A percentile compares a stretch with the other conserved stretches of the same genome.
Conservation (phyloP, 1,284 basidiomycete species). For the Prillingera fragicola region DNA sequence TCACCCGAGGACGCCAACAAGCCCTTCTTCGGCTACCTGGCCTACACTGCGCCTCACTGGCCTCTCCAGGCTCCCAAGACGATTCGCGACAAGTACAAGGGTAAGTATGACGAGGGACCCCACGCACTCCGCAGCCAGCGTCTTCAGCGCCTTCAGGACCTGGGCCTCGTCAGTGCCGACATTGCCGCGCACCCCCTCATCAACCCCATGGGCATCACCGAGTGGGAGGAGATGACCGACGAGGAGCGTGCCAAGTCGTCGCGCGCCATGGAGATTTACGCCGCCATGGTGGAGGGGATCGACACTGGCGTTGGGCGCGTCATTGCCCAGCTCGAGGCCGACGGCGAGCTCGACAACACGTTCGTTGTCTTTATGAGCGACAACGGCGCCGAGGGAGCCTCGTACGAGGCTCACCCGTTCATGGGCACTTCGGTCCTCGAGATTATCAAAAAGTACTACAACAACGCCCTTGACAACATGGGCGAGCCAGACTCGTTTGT, state of each 20-base stretch:
- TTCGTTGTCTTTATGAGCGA: slow-evolving; percentile 40
- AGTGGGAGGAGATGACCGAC: slow-evolving; percentile 25
- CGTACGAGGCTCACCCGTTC: slow-evolving; percentile 20
- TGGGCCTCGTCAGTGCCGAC: slow-evolving; percentile 26
- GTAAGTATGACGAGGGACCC: slow-evolving; percentile 35
- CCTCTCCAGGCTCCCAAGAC: slow-evolving; percentile 29
- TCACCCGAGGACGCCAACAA: slow-evolving; percentile 12
- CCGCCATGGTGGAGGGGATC: slow-evolving; percentile 42
- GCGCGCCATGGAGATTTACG: slow-evolving; percentile 39
- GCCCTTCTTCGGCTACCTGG: slow-evolving; percentile 24
- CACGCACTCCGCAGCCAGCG: slow-evolving; percentile 27
- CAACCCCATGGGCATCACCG: slow-evolving; percentile 14
- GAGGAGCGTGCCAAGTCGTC: slow-evolving; percentile 25
- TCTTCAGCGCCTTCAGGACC: slow-evolving; percentile 23
- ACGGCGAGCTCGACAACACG: slow-evolving; percentile 35
- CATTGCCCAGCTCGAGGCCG: slow-evolving; percentile 18
- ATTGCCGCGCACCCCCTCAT: slow-evolving; percentile 23
- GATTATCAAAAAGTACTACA: slow-evolving; percentile 18
- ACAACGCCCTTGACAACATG: slow-evolving; percentile 19
- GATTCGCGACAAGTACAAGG: slow-evolving; percentile 31
- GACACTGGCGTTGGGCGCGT: slow-evolving; percentile 36
- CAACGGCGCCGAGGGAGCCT: slow-evolving; percentile 42
- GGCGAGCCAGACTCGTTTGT: slow-evolving; percentile 22
- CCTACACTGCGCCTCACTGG: slow-evolving; percentile 25
- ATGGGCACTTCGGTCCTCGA: slow-evolving; percentile 23